phyloP scores from a whole-genome alignment of 2,329 filamentous ascomycete genomes.

The Monilinia aucupariae region DNA sequence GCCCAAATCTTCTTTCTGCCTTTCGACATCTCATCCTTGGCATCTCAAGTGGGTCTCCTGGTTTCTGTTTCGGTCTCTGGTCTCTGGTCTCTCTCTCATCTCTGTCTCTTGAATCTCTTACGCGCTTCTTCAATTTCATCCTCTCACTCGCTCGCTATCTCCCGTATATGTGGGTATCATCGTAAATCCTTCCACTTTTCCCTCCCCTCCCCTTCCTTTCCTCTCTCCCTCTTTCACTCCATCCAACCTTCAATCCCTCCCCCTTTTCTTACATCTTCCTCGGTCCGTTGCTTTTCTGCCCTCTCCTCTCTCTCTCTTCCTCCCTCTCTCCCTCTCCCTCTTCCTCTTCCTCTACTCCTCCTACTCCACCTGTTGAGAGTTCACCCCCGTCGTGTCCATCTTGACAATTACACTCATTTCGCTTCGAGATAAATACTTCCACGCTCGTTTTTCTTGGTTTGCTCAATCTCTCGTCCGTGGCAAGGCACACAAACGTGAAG shows the following conservation, averaged over 20 bases:
- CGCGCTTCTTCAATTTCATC: too few relatives aligned
- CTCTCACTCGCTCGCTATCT: too few relatives aligned
- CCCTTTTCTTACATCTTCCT: background rate
- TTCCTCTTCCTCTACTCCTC: slow-evolving; percentile 1
- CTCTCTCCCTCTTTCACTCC: background rate
- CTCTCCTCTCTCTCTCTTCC: background rate
- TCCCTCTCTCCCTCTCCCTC: background rate
- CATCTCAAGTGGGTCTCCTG: too few relatives aligned
- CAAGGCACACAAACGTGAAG: slow-evolving; percentile 3
- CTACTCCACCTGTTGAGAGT: background rate
- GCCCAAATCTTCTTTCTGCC: too few relatives aligned
- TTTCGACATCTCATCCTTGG: too few relatives aligned
- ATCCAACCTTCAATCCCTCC: background rate
- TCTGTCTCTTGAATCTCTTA: too few relatives aligned
- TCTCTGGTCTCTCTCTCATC: too few relatives aligned
- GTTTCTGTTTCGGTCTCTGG: too few relatives aligned
- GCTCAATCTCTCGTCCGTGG: background rate
- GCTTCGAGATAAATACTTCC: slow-evolving; percentile 8
- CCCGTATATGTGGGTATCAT: too few relatives aligned
- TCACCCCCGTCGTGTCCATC: background rate
- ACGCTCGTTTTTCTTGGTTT: slow-evolving; percentile 1
- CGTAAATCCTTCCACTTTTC: background rate
- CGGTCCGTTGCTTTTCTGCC: background rate
- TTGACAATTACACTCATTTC: slow-evolving; percentile 2
- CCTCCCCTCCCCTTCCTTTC: background rate